phyloP scores from a whole-genome alignment of 1,284 basidiomycete species.

The Boletellus deceptivus region DNA sequence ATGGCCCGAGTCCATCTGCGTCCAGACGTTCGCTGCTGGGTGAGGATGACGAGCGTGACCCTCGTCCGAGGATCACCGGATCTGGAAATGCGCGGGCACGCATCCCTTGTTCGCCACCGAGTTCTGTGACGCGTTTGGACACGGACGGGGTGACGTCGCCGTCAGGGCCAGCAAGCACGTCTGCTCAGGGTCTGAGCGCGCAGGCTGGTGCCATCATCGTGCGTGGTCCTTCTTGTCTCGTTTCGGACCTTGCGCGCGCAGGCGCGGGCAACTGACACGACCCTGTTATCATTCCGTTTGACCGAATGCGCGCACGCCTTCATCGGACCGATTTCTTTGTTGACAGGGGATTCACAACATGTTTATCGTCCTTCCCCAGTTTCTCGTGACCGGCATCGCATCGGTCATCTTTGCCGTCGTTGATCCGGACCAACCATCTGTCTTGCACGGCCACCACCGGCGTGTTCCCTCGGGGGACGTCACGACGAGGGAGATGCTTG shows the following conservation, averaged over 20 bases:
- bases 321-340: too few species aligned
- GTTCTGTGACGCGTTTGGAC: constrained; percentile 1
- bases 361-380: constrained; percentile 79
- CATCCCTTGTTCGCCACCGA: constrained; percentile 2
- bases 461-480: constrained; percentile 23
- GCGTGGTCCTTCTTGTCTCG: constrained; percentile 27
- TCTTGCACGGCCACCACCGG: constrained; percentile 39
- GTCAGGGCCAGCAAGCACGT: constrained; percentile 13
- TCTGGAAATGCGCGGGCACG: constrained; percentile 19
- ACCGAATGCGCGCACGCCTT: background rate
- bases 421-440: constrained; percentile 51
- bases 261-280: background rate
- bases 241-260: constrained; percentile 1
- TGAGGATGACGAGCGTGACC: constrained; percentile 5
- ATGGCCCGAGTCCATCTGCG: background rate
- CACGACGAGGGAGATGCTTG: background rate
- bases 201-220: constrained; percentile 91
- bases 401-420: constrained; percentile 66
- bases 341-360: constrained; percentile 87
- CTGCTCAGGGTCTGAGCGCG: constrained; percentile 49
- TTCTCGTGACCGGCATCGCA: constrained; percentile 66
- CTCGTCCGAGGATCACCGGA: constrained; percentile 7
- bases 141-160: constrained; percentile 7
- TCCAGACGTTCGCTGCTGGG: constrained; percentile 8
- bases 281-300: background rate